Conservation (phyloP, 2,329 filamentous ascomycete species). For the Pochonia chlamydosporia region DNA sequence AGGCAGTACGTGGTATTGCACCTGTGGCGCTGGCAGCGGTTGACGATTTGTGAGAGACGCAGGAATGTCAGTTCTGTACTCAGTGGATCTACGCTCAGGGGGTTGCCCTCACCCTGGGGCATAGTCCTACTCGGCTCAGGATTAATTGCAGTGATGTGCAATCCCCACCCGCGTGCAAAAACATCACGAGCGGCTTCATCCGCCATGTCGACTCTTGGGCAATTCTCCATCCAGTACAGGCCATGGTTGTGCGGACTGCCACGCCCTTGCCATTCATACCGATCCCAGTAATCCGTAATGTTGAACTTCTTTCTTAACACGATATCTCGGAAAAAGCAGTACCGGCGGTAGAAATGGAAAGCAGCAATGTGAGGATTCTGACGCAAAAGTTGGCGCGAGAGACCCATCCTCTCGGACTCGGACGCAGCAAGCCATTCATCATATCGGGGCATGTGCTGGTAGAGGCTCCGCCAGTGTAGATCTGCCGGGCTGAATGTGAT, state of each 20-base stretch:
- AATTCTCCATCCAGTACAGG: slow-evolving; percentile 5
- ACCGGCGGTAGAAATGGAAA: slow-evolving; percentile 6
- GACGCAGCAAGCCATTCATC: slow-evolving; percentile 3
- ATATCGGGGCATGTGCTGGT: slow-evolving; percentile 6
- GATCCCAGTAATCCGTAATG: neutral
- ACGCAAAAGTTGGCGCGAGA: slow-evolving; percentile 2
- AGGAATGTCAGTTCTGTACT: slow-evolving; percentile 5
- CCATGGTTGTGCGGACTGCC: slow-evolving; percentile 8
- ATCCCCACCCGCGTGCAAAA: neutral
- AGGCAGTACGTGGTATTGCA: slow-evolving; percentile 6
- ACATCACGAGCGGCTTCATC: neutral
- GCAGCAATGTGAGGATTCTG: slow-evolving; percentile 8
- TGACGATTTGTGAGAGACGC: slow-evolving; percentile 6
- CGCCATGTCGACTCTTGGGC: slow-evolving; percentile 1
- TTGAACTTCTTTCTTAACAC: slow-evolving; percentile 6
- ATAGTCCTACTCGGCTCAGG: neutral
- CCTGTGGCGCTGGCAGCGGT: slow-evolving; percentile 7
- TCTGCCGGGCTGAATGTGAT: neutral
- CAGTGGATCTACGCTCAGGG: slow-evolving; percentile 3
- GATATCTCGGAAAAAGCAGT: slow-evolving; percentile 2
- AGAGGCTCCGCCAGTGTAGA: slow-evolving; percentile 1
- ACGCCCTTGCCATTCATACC: slow-evolving; percentile 8
- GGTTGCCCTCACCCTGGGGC: neutral
- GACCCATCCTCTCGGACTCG: slow-evolving; percentile 3
- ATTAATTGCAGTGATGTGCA: neutral